phyloP scores from a whole-genome alignment of 192 early-diverging fungal species.

The Chytriomyces hyalinus region DNA sequence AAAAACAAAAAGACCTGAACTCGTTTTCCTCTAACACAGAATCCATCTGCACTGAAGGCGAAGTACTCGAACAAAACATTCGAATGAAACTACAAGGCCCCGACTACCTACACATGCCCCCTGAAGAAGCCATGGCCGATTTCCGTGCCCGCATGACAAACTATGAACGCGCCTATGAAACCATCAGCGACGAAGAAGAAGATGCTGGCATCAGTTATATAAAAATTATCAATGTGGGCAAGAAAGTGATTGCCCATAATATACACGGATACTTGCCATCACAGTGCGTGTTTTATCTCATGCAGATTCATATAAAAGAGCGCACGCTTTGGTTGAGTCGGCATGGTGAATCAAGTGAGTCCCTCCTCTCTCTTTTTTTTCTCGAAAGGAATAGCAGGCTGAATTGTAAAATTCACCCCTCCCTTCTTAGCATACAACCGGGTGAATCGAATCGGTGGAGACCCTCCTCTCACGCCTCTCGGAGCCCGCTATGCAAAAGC shows the following conservation, averaged over 20 bases:
- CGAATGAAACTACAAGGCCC: slow-evolving; percentile 90
- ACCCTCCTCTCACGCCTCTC: slow-evolving; percentile 73
- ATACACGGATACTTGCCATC: slow-evolving; percentile 85
- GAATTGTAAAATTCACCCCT: not conserved
- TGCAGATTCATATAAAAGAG: slow-evolving; percentile 91
- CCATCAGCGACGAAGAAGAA: slow-evolving; percentile 85
- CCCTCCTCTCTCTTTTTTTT: not conserved
- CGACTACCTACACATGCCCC: slow-evolving; percentile 88
- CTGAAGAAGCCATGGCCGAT: slow-evolving; percentile 79
- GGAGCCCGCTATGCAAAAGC: slow-evolving; percentile 78
- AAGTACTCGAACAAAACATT: slow-evolving; percentile 82
- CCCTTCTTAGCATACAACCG: slow-evolving; percentile 77
- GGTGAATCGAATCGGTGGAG: slow-evolving; percentile 84
- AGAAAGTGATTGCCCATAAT: slow-evolving; percentile 92
- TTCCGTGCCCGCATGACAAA: slow-evolving; percentile 85
- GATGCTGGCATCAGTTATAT: slow-evolving; percentile 76
- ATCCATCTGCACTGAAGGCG: slow-evolving; percentile 82
- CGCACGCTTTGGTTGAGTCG: slow-evolving; percentile 90
- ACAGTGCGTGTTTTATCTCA: slow-evolving; percentile 96
- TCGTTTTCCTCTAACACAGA: slow-evolving; percentile 55
- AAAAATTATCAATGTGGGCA: slow-evolving; percentile 96
- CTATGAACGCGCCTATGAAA: slow-evolving; percentile 92
- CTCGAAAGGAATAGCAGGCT: not conserved
- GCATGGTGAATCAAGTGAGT: slow-evolving; percentile 79
- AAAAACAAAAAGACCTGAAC: slow-evolving; percentile 5